A percentile compares a stretch with the other conserved stretches of the same genome.
Conservation (phyloP, 169 alveolate genomes). For the Plasmodium fragile region DNA sequence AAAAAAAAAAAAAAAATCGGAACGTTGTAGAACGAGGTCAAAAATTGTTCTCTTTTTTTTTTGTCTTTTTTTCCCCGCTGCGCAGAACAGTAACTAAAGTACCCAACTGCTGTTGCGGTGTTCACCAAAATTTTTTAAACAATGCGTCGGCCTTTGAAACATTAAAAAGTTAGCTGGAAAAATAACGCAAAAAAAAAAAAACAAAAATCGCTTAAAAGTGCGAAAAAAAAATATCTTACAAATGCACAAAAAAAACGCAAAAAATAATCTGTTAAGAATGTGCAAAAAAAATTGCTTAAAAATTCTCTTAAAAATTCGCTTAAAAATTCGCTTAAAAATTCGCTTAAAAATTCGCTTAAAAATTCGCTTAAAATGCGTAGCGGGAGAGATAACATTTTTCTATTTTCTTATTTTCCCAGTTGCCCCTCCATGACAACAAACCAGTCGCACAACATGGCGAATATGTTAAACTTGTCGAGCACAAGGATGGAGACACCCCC, state of each 20-base stretch:
- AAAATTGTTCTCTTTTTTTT: neutral
- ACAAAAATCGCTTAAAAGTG: neutral
- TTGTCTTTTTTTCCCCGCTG: neutral
- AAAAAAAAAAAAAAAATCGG: neutral
- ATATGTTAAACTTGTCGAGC: neutral
- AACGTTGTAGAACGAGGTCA: neutral
- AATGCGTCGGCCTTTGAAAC: neutral
- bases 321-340: neutral
- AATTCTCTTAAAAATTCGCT: neutral
- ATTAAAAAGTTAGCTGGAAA: neutral
- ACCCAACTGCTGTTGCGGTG: neutral
- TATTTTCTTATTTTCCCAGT: neutral
- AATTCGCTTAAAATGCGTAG: neutral
- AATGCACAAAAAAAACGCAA: neutral
- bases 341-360: neutral
- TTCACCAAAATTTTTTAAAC: neutral
- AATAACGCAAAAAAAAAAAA: neutral
- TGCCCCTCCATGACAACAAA: neutral
- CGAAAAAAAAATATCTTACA: neutral
- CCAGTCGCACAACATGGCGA: neutral
- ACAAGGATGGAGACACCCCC: neutral
- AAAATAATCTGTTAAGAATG: too few relatives aligned
- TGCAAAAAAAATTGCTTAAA: neutral
- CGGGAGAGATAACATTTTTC: neutral
- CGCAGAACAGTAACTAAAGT: neutral